A percentile compares a stretch with the other conserved stretches of the same genome.
These are phyloP conservation scores for Moesziomyces sp. DNA, from an alignment of 1,284 basidiomycete species.

Conservation along the genomic window DNA sequence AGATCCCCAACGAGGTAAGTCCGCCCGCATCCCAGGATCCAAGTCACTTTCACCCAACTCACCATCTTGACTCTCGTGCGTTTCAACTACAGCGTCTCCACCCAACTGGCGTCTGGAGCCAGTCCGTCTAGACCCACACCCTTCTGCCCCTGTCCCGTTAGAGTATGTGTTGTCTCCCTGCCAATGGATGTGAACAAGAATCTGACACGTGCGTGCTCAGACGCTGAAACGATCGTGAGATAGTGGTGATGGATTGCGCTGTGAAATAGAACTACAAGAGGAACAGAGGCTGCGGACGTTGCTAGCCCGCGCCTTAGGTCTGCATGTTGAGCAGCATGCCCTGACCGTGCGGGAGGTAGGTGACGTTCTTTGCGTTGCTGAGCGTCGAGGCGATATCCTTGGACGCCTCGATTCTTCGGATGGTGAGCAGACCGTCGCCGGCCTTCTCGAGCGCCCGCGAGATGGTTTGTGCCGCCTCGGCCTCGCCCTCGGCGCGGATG, in stretches of 20 bases:
- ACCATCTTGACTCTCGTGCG: not conserved
- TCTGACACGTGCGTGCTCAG: too few relatives aligned
- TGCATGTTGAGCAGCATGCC: conserved; percentile 66
- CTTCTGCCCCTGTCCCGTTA: not conserved
- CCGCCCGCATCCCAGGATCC: not conserved
- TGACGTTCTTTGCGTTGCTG: conserved; percentile 68
- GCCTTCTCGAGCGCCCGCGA: conserved; percentile 91
- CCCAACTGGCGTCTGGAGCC: conserved; percentile 46
- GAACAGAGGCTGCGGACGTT: conserved; percentile 2
- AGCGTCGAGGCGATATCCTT: conserved; percentile 84
- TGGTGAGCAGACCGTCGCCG: conserved; percentile 92
- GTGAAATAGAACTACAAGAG: conserved; percentile 40
- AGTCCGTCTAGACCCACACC: not conserved
- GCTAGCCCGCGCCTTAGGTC: conserved; percentile 9
- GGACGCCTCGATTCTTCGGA: conserved; percentile 96
- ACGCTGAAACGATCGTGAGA: conserved; percentile 9
- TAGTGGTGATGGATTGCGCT: conserved; percentile 36
- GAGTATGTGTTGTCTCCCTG: not conserved
- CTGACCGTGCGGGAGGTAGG: conserved; percentile 69
- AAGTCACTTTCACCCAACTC: not conserved
- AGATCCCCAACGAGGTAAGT: conserved; percentile 51
- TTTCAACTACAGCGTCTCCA: conserved; percentile 30
- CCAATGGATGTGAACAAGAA: too few relatives aligned
- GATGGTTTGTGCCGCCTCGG: conserved; percentile 86
- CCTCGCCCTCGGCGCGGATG: conserved; percentile 97